Evolutionary conservation across 345 rosid genomes (phyloP), one percentile per base, ranked within the genome.

Genomic region (Syzygium jambos): DNA sequence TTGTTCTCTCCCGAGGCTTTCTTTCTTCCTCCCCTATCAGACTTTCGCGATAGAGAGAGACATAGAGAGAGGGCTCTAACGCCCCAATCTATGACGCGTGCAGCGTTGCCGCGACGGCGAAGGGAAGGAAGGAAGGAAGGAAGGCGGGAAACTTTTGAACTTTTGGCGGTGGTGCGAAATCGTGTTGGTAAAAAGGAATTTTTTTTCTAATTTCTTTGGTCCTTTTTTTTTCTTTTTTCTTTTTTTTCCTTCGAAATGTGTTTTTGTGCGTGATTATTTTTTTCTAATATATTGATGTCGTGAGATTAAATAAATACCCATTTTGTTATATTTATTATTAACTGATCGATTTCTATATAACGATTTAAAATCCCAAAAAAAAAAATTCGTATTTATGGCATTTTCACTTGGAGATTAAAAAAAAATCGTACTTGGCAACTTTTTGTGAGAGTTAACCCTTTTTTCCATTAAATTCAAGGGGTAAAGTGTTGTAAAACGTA

Each of bases 331-430:
- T 68, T 5, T 68, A 30, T 30, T 16, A 16, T 8, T 65, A 30
- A 65, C 22, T 30, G 4, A 43, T 30, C 30, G 41, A 30, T 16
- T 9, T 30, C 10, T 22, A 3, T 0, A 4, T 30, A 30, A 30
- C 0, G 7, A 7, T 65, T 30, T 15, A 30, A 8, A 65, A 61
- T 1, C 16, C 22, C 0, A 0, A 16, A 30, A 30, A 14, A 0
- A 3, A 65, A 30, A 29, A 34, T 38, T 38, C 11, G 2, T 34
- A 68, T 73, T 2, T 34, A 5, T 4, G 11, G 3, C 13, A 1
- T 4, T 61, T 27, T 59, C 4, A 1, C 1, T 59, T 13, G 1
- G 51, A 11, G 63, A 56, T 23, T 23, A 23, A 23, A 23, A 9
- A n/a, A 0, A 23, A 4, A 10, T 23, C 3, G 5, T 1, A 25